Evolutionary conservation across 1,284 basidiomycete species (phyloP).

Genomic region (Xerocomus cyaneibrunnescens): DNA sequence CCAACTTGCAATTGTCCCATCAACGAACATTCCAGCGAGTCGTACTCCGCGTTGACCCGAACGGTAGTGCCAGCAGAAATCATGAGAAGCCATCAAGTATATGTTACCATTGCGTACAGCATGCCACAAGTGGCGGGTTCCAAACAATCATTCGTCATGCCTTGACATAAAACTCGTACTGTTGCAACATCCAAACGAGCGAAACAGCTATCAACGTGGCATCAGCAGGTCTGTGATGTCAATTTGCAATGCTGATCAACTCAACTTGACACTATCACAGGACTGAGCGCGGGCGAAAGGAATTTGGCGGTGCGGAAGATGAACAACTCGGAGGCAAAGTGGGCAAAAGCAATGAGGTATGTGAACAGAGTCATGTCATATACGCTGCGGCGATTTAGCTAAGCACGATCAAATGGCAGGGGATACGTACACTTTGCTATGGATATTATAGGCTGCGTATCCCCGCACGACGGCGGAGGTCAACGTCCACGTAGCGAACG

Average conservation of each 20-base stretch:
- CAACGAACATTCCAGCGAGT: background rate
- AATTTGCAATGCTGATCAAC: conserved; percentile 11
- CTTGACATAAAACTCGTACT: conserved; percentile 70
- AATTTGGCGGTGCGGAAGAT: conserved; percentile 80
- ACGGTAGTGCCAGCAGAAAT: background rate
- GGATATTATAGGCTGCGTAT: conserved; percentile 87
- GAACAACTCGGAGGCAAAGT: conserved; percentile 86
- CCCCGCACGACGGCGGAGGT: conserved; percentile 77
- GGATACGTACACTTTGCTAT: conserved; percentile 66
- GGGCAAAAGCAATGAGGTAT: conserved; percentile 87
- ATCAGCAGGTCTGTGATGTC: conserved; percentile 11
- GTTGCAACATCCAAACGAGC: conserved; percentile 78
- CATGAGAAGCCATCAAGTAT: background rate
- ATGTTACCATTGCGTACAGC: conserved; percentile 5
- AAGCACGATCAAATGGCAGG: background rate
- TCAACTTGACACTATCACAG: conserved; percentile 88
- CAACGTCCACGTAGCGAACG: conserved; percentile 88
- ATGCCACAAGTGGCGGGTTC: background rate
- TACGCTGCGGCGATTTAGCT: conserved; percentile 50
- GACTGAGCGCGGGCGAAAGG: conserved; percentile 65
- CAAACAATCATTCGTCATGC: no score
- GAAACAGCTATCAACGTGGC: conserved; percentile 52
- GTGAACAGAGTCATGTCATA: conserved; percentile 89
- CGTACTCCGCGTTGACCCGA: conserved; percentile 15
- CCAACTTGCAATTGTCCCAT: no score